These are phyloP conservation scores for Cylindrotheca closterium DNA, from an alignment of 108 stramenopile genomes.

Conservation along the genomic window DNA sequence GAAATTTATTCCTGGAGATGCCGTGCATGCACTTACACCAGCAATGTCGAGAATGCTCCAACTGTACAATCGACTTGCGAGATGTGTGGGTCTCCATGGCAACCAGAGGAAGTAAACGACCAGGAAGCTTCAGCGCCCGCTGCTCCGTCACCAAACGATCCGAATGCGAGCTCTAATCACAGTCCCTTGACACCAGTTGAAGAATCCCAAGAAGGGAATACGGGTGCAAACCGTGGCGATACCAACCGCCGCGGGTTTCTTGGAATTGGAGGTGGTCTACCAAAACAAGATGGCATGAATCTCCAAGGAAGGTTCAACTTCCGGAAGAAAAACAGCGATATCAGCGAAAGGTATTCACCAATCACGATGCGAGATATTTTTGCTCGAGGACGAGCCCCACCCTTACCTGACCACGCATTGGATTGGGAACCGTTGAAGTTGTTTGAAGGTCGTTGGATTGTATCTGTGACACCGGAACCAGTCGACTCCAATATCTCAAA, in stretches of 20 bases:
- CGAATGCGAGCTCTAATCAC: neutral
- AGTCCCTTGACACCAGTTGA: neutral
- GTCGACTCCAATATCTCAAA: neutral
- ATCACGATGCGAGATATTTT: slow-evolving; percentile 18
- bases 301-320: slow-evolving; percentile 21
- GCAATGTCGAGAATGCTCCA: neutral
- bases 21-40: slow-evolving; percentile 13
- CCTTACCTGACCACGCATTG: neutral
- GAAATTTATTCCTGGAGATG: slow-evolving; percentile 17
- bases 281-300: neutral
- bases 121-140: neutral
- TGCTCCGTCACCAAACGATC: neutral
- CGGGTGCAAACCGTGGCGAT: neutral
- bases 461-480: slow-evolving; percentile 10
- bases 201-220: neutral
- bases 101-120: neutral
- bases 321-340: slow-evolving; percentile 15
- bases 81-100: slow-evolving; percentile 14
- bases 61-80: slow-evolving; percentile 3
- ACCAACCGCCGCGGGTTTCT: neutral
- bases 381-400: neutral
- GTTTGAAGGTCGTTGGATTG: slow-evolving; percentile 30
- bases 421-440: slow-evolving; percentile 13
- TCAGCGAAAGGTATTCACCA: neutral
- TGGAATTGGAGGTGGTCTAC: slow-evolving; percentile 4